Conservation (phyloP, 306 rosid genomes). For the Alnus glutinosa region DNA sequence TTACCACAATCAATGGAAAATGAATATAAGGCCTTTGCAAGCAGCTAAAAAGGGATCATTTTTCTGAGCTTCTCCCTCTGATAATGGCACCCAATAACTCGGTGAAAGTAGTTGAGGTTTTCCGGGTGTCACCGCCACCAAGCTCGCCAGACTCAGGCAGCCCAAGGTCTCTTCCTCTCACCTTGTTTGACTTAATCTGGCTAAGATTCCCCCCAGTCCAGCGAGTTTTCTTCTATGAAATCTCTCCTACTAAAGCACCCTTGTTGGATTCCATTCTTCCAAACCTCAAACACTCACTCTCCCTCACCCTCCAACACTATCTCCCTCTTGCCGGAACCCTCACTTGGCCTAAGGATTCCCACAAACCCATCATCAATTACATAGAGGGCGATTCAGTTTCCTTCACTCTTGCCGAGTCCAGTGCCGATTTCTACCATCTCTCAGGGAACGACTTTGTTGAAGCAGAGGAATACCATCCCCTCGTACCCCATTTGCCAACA, state of each 20-base stretch:
- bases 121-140: neutral
- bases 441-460: constrained; percentile 23
- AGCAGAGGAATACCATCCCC: constrained; percentile 29
- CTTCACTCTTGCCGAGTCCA: constrained; percentile 41
- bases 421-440: constrained; percentile 31
- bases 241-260: constrained; percentile 24
- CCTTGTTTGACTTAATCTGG: constrained; percentile 48
- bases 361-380: constrained; percentile 42
- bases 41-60: no score
- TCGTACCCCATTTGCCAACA: constrained; percentile 41
- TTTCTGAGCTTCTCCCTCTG: no score
- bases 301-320: constrained; percentile 56
- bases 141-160: neutral
- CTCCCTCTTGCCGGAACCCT: constrained; percentile 49
- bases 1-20: no score
- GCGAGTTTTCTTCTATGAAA: constrained; percentile 43
- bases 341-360: constrained; percentile 42
- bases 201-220: constrained; percentile 35
- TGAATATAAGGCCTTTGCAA: no score
- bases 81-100: neutral
- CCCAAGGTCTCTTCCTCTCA: constrained; percentile 27
- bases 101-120: neutral
- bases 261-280: constrained; percentile 36
- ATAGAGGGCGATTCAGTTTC: constrained; percentile 45
- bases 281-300: constrained; percentile 54